Evolutionary conservation across 345 rosid species (phyloP), one percentile per base, ranked within the genome.

Genomic region (Ceriops tagal): DNA sequence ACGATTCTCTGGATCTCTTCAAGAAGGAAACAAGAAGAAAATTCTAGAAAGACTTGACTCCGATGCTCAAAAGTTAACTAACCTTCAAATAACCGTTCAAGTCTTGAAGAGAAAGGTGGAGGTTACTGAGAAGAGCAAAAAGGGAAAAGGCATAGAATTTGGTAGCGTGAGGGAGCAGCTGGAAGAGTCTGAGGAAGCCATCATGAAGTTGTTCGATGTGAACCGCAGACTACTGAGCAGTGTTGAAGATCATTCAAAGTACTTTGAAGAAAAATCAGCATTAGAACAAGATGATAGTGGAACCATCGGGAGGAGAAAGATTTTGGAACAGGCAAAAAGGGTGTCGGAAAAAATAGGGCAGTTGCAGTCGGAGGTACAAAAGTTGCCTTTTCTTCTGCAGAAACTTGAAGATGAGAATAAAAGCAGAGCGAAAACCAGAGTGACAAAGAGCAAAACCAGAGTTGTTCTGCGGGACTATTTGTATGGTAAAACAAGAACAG

Each of bases 301-400:
- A 67, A 81, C 70, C 27, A 69, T 49, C 22, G 81, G 85, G 27
- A 83, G 84, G 70, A 83, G 80, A 65, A 80, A 81, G 67, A 68
- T 84, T 52, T 78, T 89, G 1, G 97, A 92, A 52, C 95, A 92
- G 73, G 95, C 97, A 59, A 86, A 87, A 73, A 83, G 87, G 75
- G 91, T 82, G 65, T 89, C 96, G 1, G 98, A 96, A 83, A 92
- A 85, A 84, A 86, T 89, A 13, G 92, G 96, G 22, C 79, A 90
- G 71, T 78, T 96, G 79, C 97, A 96, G 78, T 61, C 90, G 74
- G 98, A 96, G 85, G 87, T 92, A 80, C 97, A 90, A 83, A 92
- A 88, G 76, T 59, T 96, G 63, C 98, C 90, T 84, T 84, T 83
- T 76, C 75, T 92, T 56, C 69, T 96, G 52, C 61, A 86, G 78